phyloP scores from a whole-genome alignment of 2,329 filamentous ascomycete genomes.

The Exophiala sp. region DNA sequence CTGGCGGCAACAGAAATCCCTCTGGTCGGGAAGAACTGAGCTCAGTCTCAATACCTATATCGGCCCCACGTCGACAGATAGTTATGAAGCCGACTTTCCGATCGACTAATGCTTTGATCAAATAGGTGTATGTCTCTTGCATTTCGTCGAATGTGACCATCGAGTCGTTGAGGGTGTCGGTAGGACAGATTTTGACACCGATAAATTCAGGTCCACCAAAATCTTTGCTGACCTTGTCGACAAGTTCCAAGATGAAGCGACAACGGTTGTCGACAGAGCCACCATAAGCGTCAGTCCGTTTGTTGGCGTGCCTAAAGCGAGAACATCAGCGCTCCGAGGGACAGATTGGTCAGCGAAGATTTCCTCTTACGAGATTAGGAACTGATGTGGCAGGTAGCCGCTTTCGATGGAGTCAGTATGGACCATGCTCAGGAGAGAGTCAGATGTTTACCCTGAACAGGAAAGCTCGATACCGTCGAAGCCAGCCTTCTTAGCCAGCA shows the following conservation, averaged over 20 bases:
- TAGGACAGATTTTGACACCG: conserved; percentile 32
- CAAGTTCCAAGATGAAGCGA: conserved; percentile 33
- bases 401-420: neutral
- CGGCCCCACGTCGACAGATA: conserved; percentile 19
- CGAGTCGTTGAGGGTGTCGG: conserved; percentile 30
- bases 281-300: conserved; percentile 33
- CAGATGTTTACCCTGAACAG: conserved; percentile 12
- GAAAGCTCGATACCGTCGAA: conserved; percentile 24
- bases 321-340: neutral
- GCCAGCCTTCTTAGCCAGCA: conserved; percentile 16
- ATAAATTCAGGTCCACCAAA: conserved; percentile 22
- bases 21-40: conserved; percentile 1
- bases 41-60: neutral
- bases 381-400: conserved; percentile 6
- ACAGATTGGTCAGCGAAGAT: no score
- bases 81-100: conserved; percentile 16
- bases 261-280: conserved; percentile 33
- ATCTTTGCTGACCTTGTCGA: conserved; percentile 31
- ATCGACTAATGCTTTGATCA: conserved; percentile 16
- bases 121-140: conserved; percentile 20
- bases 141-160: conserved; percentile 21
- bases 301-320: conserved; percentile 25
- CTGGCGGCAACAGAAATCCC: conserved; percentile 15
- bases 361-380: conserved; percentile 1
- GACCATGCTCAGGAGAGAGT: neutral